Evolutionary conservation across 1,284 basidiomycete genomes (phyloP).

Genomic region (Heterobasidion parviporum): DNA sequence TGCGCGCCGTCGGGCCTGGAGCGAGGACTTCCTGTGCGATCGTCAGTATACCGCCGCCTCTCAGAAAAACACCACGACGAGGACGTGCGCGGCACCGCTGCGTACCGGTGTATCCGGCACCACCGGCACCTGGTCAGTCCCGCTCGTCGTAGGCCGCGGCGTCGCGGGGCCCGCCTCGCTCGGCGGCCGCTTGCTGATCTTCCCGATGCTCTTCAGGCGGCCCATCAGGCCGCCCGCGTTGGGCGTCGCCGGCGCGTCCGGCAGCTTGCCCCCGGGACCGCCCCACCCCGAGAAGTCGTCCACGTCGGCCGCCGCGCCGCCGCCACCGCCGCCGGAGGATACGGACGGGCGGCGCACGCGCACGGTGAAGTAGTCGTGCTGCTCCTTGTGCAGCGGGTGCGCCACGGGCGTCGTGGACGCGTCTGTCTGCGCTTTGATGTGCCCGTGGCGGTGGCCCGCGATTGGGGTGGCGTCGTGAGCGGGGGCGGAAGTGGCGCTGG

Average conservation of each 20-base stretch:
- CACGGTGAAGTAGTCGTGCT: conserved; percentile 44
- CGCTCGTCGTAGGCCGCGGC: conserved; percentile 12
- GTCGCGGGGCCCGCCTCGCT: conserved; percentile 25
- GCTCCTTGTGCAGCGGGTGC: conserved; percentile 17
- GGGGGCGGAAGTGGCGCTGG: conserved; percentile 9
- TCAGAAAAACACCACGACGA: conserved; percentile 1
- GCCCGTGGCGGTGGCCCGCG: conserved; percentile 22
- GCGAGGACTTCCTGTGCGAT: conserved; percentile 15
- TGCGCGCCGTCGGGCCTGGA: conserved; percentile 24
- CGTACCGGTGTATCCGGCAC: conserved; percentile 22
- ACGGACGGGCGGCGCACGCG: conserved; percentile 37
- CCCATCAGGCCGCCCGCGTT: conserved; percentile 60
- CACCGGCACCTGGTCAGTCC: conserved; percentile 12
- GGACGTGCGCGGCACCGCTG: background rate
- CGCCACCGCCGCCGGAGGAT: conserved; percentile 18
- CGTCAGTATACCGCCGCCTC: background rate
- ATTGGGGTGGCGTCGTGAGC: conserved; percentile 14
- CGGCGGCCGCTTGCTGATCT: conserved; percentile 41
- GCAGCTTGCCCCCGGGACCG: conserved; percentile 26
- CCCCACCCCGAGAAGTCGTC: conserved; percentile 50
- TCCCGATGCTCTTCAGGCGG: conserved; percentile 69
- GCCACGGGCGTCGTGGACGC: conserved; percentile 7
- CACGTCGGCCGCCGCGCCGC: conserved; percentile 16
- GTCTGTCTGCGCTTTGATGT: conserved; percentile 9
- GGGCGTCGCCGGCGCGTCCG: conserved; percentile 35